Conservation (phyloP, 306 rosid species). For the Trichosanthes cucumerina region DNA sequence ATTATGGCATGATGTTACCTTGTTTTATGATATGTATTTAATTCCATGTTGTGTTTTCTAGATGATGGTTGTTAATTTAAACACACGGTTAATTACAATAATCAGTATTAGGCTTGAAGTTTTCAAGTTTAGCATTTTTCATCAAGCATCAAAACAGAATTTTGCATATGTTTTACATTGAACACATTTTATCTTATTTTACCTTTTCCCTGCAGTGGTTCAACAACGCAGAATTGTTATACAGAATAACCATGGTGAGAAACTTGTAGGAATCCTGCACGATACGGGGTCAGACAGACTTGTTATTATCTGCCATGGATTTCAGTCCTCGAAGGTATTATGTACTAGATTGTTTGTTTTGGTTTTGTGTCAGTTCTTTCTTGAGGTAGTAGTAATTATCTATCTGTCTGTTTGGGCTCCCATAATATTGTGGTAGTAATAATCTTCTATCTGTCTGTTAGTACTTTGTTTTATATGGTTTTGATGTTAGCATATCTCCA, state of each 20-base stretch:
- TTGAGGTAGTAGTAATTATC: not conserved
- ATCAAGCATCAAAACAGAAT: not conserved
- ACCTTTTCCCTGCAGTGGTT: slow-evolving; percentile 17
- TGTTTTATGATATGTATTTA: not conserved
- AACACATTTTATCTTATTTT: not conserved
- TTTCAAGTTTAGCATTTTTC: not conserved
- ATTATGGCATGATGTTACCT: not conserved
- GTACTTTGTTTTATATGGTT: too few species aligned
- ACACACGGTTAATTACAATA: not conserved
- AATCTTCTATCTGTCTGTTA: too few species aligned
- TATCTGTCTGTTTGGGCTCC: not conserved
- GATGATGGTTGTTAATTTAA: not conserved
- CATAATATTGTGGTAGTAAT: not conserved
- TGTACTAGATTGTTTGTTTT: not conserved
- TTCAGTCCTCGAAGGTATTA: slow-evolving; percentile 75
- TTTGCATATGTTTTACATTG: not conserved
- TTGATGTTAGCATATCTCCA: too few species aligned
- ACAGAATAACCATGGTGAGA: slow-evolving; percentile 51
- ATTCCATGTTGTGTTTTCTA: too few species aligned
- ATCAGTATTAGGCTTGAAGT: not conserved
- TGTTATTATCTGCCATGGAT: slow-evolving; percentile 74
- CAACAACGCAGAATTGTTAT: slow-evolving; percentile 24
- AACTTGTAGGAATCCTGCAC: slow-evolving; percentile 69
- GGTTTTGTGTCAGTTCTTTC: not conserved
- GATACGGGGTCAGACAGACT: slow-evolving; percentile 49